A percentile compares a stretch with the other conserved stretches of the same genome.
Evolutionary conservation across 768 basidiomycete species (phyloP).

Genomic region (Galerina marginata): DNA sequence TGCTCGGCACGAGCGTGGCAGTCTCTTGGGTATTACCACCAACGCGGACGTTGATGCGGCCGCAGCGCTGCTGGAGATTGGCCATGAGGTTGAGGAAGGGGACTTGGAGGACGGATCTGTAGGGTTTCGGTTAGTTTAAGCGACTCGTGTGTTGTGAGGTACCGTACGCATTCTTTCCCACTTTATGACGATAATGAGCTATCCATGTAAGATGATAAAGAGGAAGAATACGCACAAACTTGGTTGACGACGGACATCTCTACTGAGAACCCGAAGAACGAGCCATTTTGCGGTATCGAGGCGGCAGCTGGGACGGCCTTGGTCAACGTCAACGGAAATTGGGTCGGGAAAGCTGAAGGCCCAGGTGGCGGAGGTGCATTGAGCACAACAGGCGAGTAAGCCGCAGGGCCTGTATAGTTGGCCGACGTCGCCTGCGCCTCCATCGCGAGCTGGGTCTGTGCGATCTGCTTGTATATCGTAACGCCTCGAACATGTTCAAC

Average conservation of each 20-base stretch:
- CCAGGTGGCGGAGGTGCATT: constrained; percentile 56
- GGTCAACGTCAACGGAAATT: constrained; percentile 52
- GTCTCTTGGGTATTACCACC: constrained; percentile 85
- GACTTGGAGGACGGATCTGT: constrained; percentile 53
- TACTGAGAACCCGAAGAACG: constrained; percentile 62
- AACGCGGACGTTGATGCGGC: constrained; percentile 66
- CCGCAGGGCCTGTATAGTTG: constrained; percentile 54
- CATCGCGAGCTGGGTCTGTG: constrained; percentile 30
- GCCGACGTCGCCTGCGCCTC: constrained; percentile 38
- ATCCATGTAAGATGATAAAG: neutral
- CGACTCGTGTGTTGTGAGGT: neutral
- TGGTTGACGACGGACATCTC: constrained; percentile 68
- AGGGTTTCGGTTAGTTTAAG: constrained; percentile 25
- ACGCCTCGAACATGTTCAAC: constrained; percentile 14
- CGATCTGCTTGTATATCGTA: constrained; percentile 42
- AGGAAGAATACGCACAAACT: constrained; percentile 46
- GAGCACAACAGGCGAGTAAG: constrained; percentile 58
- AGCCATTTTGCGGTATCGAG: constrained; percentile 43
- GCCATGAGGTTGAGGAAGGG: constrained; percentile 83
- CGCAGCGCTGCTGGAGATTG: constrained; percentile 69
- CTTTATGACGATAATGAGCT: constrained; percentile 28
- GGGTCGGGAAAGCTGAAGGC: constrained; percentile 43
- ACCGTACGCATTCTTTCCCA: constrained; percentile 54
- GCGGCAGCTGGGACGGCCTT: constrained; percentile 36
- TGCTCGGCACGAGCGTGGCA: constrained; percentile 53